Evolutionary conservation across 2,329 filamentous ascomycete species (phyloP).

Genomic region (Phyllosticta ampelicida): DNA sequence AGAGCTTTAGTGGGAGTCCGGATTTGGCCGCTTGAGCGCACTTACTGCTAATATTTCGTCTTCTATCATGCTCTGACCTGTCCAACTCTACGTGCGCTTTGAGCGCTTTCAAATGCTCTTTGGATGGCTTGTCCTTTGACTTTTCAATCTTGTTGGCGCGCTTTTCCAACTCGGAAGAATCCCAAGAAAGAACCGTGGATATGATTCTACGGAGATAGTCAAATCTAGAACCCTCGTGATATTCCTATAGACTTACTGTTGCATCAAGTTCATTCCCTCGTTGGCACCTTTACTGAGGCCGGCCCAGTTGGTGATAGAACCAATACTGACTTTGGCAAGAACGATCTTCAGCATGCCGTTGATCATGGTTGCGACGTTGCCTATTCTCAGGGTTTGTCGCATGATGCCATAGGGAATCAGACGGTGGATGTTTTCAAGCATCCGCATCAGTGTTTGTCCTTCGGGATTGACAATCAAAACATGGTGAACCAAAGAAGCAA

Average conservation of each 20-base stretch:
- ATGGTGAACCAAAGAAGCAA: constrained; percentile 65
- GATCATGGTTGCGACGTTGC: constrained; percentile 75
- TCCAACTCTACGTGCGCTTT: constrained; percentile 45
- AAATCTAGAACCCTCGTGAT: not conserved
- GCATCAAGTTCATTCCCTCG: constrained; percentile 71
- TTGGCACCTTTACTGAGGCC: constrained; percentile 60
- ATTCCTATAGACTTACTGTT: constrained; percentile 35
- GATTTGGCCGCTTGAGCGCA: not conserved
- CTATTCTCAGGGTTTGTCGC: constrained; percentile 61
- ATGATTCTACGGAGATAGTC: constrained; percentile 47
- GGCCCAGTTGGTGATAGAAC: constrained; percentile 67
- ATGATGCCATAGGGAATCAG: constrained; percentile 62
- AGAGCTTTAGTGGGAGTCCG: constrained; percentile 6
- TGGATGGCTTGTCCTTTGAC: constrained; percentile 45
- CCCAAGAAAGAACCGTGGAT: constrained; percentile 61
- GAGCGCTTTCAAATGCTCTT: constrained; percentile 52
- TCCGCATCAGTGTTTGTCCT: constrained; percentile 60
- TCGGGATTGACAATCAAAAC: constrained; percentile 63
- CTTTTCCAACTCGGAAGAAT: constrained; percentile 59
- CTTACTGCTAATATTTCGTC: constrained; percentile 45
- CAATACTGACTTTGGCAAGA: constrained; percentile 67
- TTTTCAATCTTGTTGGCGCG: constrained; percentile 54
- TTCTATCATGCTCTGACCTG: constrained; percentile 47
- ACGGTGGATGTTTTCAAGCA: constrained; percentile 59
- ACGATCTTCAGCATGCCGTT: constrained; percentile 61